These are phyloP conservation scores for Trichoderma harzianum DNA, from an alignment of 2,329 filamentous ascomycete species.

Conservation along the genomic window DNA sequence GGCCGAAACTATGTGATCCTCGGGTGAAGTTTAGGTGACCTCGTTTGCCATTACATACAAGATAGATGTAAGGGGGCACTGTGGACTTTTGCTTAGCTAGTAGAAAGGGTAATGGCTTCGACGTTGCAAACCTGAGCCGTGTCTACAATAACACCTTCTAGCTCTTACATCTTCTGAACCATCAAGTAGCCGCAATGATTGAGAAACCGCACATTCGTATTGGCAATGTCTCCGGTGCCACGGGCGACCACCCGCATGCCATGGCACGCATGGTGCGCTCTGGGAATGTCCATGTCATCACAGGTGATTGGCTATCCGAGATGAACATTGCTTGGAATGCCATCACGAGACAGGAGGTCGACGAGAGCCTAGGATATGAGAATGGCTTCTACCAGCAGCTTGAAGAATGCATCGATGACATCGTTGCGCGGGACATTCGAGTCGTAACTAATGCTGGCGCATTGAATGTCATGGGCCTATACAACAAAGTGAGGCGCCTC, in stretches of 20 bases:
- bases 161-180: neutral
- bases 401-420: slow-evolving; percentile 34
- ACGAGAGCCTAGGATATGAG: slow-evolving; percentile 34
- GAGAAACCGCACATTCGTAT: slow-evolving; percentile 31
- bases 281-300: slow-evolving; percentile 36
- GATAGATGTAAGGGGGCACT: neutral
- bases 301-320: slow-evolving; percentile 41
- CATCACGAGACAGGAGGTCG: slow-evolving; percentile 34
- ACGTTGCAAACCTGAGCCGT: neutral
- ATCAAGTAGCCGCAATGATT: slow-evolving; percentile 23
- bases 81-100: neutral
- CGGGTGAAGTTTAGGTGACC: neutral
- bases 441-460: slow-evolving; percentile 42
- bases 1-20: neutral
- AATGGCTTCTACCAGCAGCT: slow-evolving; percentile 44
- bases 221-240: slow-evolving; percentile 35
- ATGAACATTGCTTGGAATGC: slow-evolving; percentile 49
- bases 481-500: slow-evolving; percentile 30
- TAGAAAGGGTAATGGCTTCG: neutral
- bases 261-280: slow-evolving; percentile 33
- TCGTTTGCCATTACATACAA: neutral
- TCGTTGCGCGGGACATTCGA: slow-evolving; percentile 35
- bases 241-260: slow-evolving; percentile 33
- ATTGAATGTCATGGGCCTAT: slow-evolving; percentile 34
- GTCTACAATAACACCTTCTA: neutral